A percentile compares a stretch with the other conserved stretches of the same genome.
phyloP scores from a whole-genome alignment of 352 stramenopile species.

The Phytophthora palmivora region DNA sequence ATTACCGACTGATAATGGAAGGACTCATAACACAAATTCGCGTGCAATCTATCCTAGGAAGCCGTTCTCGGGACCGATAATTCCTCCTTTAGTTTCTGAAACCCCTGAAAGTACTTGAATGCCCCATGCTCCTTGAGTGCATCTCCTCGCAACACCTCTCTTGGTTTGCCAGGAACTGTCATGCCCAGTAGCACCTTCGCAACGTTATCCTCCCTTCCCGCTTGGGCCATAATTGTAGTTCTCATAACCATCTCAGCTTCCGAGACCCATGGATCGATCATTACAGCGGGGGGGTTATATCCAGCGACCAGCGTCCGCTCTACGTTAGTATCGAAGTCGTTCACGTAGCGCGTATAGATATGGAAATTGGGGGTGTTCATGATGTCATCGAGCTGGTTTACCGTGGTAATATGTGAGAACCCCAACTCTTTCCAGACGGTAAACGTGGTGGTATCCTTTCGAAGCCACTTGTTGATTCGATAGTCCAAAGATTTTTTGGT shows the following conservation, averaged over 20 bases:
- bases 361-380: background rate
- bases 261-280: background rate
- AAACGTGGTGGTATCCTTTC: background rate
- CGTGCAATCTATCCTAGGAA: too few species aligned
- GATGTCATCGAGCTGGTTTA: background rate
- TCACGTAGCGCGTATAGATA: background rate
- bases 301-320: background rate
- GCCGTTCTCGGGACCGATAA: too few species aligned
- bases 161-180: background rate
- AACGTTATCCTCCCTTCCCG: background rate
- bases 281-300: background rate
- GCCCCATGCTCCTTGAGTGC: background rate
- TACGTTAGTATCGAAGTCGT: background rate
- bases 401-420: background rate
- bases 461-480: background rate
- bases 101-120: background rate
- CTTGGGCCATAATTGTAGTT: background rate
- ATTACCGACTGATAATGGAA: too few species aligned
- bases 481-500: background rate
- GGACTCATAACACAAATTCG: too few species aligned
- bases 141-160: background rate
- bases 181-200: slow-evolving; percentile 1
- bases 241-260: background rate
- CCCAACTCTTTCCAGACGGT: background rate
- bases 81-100: too few species aligned